Conservation (phyloP, 1,284 basidiomycete genomes). For the Exobasidium cylindrosporum region DNA sequence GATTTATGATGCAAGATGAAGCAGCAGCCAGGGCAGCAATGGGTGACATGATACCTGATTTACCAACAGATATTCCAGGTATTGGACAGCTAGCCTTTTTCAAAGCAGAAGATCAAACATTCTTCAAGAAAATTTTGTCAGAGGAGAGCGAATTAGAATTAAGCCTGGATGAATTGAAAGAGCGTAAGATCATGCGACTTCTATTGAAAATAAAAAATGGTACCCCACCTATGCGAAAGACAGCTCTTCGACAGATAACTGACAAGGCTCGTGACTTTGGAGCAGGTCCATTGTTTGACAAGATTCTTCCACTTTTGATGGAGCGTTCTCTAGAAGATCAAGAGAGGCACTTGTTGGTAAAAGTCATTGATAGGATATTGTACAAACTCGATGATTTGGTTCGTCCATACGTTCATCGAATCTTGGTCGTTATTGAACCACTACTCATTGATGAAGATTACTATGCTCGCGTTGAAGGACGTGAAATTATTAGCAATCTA, state of each 20-base stretch:
- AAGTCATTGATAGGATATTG: conserved; percentile 96
- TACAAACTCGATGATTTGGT: conserved; percentile 99
- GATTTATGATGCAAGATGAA: conserved; percentile 95
- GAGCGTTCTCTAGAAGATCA: conserved; percentile 98
- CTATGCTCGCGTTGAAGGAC: conserved; percentile 97
- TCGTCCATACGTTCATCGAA: conserved; percentile 98
- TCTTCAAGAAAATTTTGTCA: conserved; percentile 93
- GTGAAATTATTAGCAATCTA: conserved; percentile 97
- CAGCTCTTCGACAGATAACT: conserved; percentile 95
- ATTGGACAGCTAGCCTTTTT: conserved; percentile 96
- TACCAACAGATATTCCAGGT: conserved; percentile 98
- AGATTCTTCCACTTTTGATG: conserved; percentile 97
- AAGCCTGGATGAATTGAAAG: conserved; percentile 96
- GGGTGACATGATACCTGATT: conserved; percentile 79
- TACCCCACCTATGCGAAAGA: conserved; percentile 95
- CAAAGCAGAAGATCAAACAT: conserved; percentile 96
- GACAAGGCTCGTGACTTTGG: conserved; percentile 99
- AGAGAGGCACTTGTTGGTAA: conserved; percentile 95
- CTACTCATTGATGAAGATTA: conserved; percentile 99
- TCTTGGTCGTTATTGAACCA: conserved; percentile 98
- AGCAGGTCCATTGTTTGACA: conserved; percentile 98
- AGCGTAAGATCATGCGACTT: conserved; percentile 99
- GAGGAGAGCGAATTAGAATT: conserved; percentile 82
- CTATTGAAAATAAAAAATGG: conserved; percentile 99
- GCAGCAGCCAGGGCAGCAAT: conserved; percentile 80